Base-by-base conservation (phyloP, 2,329 filamentous ascomycete genomes). In the Xylaria sp. region DNA sequence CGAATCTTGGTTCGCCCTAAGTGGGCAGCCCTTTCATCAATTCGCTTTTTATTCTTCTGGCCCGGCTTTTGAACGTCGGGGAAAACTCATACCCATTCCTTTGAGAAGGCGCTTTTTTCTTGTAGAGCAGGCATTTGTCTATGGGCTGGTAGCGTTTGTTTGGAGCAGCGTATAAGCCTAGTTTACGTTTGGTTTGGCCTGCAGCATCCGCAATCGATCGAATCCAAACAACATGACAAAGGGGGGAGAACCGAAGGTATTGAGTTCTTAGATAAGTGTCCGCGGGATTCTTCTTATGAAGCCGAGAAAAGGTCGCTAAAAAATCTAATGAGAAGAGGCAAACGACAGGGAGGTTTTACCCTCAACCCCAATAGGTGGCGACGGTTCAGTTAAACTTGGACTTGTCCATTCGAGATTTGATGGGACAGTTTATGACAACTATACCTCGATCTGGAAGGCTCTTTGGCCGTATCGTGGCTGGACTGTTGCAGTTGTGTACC, bases 131-230 rank as follows among this genome's bases (percentile, higher is more conserved):
- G 60, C 62, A 48, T 61, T 66, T 63, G 60, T 68, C 65, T 53
- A 59, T 60, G 64, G 70, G 48, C 70, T 69, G 67, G 66, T 68
- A 72, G 70, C 61, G 67, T 67, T 69, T 64, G 69, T 70, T 77
- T 77, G 75, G 74, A 78, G 74, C 76, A 77, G 73, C 72, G 72
- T 72, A 69, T 72, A 65, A 56, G 69, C 73, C 60, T 52, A 67
- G 68, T 70, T 71, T 57, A 55, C 70, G 66, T 68, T 74, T 71
- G 69, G 66, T 67, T 74, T 72, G 70, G 60, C 61, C 69, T 50
- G 55, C 57, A 60, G 60, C 34, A 67, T 69, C 43, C 30, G 23
- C 36, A 39, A 59, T 48, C 45, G 13, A 65, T 65, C 15, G 52
- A 56, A 46, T 39, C 55, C 43, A 43, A 32, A 59, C 62, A 13